These are phyloP conservation scores for Wakefieldia striispora DNA, from an alignment of 768 basidiomycete genomes.

Conservation along the genomic window DNA sequence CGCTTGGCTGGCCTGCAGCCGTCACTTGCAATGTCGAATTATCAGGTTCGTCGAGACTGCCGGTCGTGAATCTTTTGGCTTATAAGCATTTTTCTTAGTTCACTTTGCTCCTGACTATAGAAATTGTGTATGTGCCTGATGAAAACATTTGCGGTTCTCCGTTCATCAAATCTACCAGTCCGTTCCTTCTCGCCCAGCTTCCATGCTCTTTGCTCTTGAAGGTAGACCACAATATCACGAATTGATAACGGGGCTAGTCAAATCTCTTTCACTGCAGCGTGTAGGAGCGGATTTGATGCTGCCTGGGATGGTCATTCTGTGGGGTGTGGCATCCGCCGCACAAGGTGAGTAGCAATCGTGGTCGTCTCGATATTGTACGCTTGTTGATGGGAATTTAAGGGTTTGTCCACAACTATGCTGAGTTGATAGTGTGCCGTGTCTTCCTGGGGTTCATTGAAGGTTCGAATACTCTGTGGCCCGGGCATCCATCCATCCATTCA, in stretches of 20 bases:
- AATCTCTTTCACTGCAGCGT: constrained; percentile 14
- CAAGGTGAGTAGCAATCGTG: constrained; percentile 42
- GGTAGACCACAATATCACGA: constrained; percentile 16
- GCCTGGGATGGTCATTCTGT: constrained; percentile 58
- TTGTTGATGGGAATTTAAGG: constrained; percentile 30
- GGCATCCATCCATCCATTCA: neutral
- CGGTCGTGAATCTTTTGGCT: neutral
- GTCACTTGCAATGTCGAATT: constrained; percentile 37
- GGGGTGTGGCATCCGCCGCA: constrained; percentile 60
- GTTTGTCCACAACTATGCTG: constrained; percentile 46
- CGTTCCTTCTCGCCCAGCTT: constrained; percentile 55
- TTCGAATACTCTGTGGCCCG: constrained; percentile 14
- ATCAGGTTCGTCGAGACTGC: constrained; percentile 15
- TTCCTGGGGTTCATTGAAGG: constrained; percentile 60
- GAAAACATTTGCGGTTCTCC: neutral
- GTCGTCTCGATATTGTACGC: neutral
- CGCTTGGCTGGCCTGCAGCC: constrained; percentile 58
- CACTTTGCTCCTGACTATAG: constrained; percentile 30
- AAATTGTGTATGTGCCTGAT: constrained; percentile 21
- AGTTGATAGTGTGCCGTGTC: constrained; percentile 49
- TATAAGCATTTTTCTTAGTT: constrained; percentile 22
- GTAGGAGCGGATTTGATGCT: constrained; percentile 55
- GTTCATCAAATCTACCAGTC: constrained; percentile 19
- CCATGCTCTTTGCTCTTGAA: constrained; percentile 61
- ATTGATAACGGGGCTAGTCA: neutral